Percentiles rank a stretch among this genome's conserved stretches.
phyloP scores from a whole-genome alignment of 2,329 filamentous ascomycete genomes.

The Cryphonectria radicalis region DNA sequence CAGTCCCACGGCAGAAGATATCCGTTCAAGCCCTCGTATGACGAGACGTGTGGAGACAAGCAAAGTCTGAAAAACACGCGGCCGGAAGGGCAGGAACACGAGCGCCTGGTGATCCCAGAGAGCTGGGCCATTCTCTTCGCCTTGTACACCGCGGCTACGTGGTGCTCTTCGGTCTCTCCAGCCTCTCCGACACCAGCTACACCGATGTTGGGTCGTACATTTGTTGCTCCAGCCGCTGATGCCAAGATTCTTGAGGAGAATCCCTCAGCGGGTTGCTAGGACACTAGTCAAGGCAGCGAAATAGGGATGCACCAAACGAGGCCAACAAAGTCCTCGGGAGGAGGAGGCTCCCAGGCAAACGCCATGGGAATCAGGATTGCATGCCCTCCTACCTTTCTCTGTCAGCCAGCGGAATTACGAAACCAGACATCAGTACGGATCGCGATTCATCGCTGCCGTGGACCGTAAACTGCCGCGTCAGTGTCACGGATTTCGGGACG shows the following conservation, averaged over 20 bases:
- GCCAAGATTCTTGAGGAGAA: constrained; percentile 6
- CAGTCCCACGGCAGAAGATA: background rate
- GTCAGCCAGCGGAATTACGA: constrained; percentile 5
- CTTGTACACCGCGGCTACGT: constrained; percentile 6
- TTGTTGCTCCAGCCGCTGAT: constrained; percentile 7
- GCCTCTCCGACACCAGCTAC: background rate
- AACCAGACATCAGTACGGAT: background rate
- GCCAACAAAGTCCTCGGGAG: background rate
- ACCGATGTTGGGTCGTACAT: background rate
- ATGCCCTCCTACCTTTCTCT: background rate
- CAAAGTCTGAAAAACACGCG: constrained; percentile 7
- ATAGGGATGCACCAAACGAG: constrained; percentile 9
- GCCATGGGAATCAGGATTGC: background rate
- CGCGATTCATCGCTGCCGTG: background rate
- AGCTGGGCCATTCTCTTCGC: background rate
- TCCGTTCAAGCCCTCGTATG: constrained; percentile 9
- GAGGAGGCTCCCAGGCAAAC: background rate
- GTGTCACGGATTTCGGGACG: constrained; percentile 18
- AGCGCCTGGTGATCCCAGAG: background rate
- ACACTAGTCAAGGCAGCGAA: background rate
- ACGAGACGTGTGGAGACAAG: constrained; percentile 19
- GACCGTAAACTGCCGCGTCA: constrained; percentile 25
- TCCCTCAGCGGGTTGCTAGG: background rate
- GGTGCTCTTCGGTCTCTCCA: background rate
- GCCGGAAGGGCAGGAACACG: constrained; percentile 3